Evolutionary conservation across 331 rosid species (phyloP).

Genomic region (Acacia concinna): DNA sequence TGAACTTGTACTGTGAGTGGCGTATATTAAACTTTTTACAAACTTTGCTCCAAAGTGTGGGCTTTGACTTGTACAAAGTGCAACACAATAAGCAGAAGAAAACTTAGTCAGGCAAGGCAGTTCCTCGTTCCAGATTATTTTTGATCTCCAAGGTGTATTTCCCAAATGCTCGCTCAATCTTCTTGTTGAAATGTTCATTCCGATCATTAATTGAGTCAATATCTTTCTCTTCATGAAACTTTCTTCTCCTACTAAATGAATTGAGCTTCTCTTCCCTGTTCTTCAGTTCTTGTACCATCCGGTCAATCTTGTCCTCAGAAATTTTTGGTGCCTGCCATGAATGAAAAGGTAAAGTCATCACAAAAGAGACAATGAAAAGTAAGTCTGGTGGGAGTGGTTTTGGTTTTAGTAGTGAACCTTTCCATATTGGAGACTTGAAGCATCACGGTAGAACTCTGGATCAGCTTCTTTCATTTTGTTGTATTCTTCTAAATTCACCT

Average conservation of each 20-base stretch:
- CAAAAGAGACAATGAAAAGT: background rate
- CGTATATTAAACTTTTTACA: background rate
- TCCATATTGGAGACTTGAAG: slow-evolving; percentile 94
- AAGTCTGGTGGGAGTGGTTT: slow-evolving; percentile 11
- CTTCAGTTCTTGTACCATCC: slow-evolving; percentile 93
- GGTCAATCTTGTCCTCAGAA: slow-evolving; percentile 83
- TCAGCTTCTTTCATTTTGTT: slow-evolving; percentile 93
- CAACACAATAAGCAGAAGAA: slow-evolving; percentile 15
- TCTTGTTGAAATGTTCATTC: slow-evolving; percentile 96
- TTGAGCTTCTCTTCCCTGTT: slow-evolving; percentile 75
- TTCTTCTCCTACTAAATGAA: slow-evolving; percentile 88
- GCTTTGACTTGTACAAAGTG: background rate
- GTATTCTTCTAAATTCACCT: slow-evolving; percentile 75
- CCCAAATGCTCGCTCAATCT: slow-evolving; percentile 97
- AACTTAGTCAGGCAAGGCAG: slow-evolving; percentile 90
- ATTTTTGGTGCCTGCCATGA: slow-evolving; percentile 65
- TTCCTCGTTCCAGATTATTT: slow-evolving; percentile 98
- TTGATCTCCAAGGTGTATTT: slow-evolving; percentile 95
- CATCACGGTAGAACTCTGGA: slow-evolving; percentile 97
- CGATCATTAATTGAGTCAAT: slow-evolving; percentile 96
- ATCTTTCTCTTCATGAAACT: slow-evolving; percentile 92
- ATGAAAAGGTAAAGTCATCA: slow-evolving; percentile 26
- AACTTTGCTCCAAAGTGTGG: background rate
- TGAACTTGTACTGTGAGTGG: background rate
- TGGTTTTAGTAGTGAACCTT: slow-evolving; percentile 53